phyloP scores from a whole-genome alignment of 106 monocot genomes.

The Allium cepa region DNA sequence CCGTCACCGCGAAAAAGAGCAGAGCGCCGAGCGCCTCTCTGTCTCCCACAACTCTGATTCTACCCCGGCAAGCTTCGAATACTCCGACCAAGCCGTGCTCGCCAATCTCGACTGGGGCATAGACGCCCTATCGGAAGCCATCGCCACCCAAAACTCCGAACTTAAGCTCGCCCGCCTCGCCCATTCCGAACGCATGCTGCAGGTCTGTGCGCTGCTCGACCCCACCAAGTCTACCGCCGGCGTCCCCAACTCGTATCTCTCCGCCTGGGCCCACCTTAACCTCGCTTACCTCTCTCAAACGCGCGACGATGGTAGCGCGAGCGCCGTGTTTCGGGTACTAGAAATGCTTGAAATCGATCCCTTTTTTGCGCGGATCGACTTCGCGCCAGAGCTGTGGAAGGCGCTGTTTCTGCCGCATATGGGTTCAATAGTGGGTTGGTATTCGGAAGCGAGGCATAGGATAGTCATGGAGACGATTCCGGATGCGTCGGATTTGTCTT shows the following conservation, averaged over 20 bases:
- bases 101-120: slow-evolving; percentile 62
- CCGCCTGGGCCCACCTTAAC: slow-evolving; percentile 54
- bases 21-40: slow-evolving; percentile 51
- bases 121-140: slow-evolving; percentile 49
- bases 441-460: slow-evolving; percentile 27
- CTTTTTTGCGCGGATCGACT: slow-evolving; percentile 38
- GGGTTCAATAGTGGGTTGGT: slow-evolving; percentile 41
- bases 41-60: slow-evolving; percentile 7
- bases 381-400: slow-evolving; percentile 54
- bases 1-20: slow-evolving; percentile 28
- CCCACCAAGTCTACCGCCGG: slow-evolving; percentile 34
- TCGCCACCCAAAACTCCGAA: slow-evolving; percentile 26
- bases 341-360: slow-evolving; percentile 41
- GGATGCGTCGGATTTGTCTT: slow-evolving; percentile 29
- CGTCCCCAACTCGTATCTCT: slow-evolving; percentile 55
- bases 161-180: slow-evolving; percentile 50
- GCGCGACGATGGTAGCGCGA: not conserved
- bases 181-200: slow-evolving; percentile 56
- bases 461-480: slow-evolving; percentile 29
- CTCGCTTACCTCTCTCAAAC: slow-evolving; percentile 29
- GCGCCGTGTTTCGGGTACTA: slow-evolving; percentile 12
- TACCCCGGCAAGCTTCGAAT: slow-evolving; percentile 10
- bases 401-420: slow-evolving; percentile 52
- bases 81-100: slow-evolving; percentile 47
- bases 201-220: slow-evolving; percentile 37